Base-by-base conservation (phyloP, 345 rosid genomes). In the Pugionium dolabratum region DNA sequence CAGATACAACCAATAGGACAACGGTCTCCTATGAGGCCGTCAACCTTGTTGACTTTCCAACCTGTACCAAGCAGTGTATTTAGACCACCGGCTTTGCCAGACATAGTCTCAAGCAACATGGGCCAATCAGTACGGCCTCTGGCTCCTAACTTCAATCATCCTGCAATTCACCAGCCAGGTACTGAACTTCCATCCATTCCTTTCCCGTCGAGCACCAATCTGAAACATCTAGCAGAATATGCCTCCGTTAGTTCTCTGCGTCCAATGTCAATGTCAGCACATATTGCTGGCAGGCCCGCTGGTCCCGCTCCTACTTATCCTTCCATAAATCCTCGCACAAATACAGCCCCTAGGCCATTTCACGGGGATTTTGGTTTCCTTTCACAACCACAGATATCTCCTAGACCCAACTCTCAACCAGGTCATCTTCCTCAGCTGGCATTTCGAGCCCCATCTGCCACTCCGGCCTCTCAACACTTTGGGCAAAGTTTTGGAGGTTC, bases 321-420 rank as follows among this genome's bases (percentile, higher is more conserved):
- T 55, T 67, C 81, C 25, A n/a, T 40, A 28, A 79, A 78, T 69
- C 78, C 72, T 30, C 74, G 77, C 9, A 39, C 67, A 45, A 64
- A 60, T 64, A 36, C 75, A 34, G 60, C 64, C 66, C 72, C 76
- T 1, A 78, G 76, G 44, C 76, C 44, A 1, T 82, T 62, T 72
- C 84, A 71, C 46, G 81, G 76, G 36, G 92, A 85, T 74, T 90
- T 88, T 31, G 84, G 85, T 28, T 90, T 86, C 72, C 87, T 59
- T 48, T 80, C 75, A 53, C 84, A 76, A 26, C 83, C 67, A 45
- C 82, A 76, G 25, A 68, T 78, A 61, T 53, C 78, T 73, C 71
- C 79, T 10, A 80, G 87, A 64, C 78, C 74, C 40, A 78, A 59
- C 65, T 62, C 64, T 63, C 88, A 72, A 44, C 70, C 76, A 25